Conservation (phyloP, 1,139 yeast species). For the Blastobotrys petasosporus region DNA sequence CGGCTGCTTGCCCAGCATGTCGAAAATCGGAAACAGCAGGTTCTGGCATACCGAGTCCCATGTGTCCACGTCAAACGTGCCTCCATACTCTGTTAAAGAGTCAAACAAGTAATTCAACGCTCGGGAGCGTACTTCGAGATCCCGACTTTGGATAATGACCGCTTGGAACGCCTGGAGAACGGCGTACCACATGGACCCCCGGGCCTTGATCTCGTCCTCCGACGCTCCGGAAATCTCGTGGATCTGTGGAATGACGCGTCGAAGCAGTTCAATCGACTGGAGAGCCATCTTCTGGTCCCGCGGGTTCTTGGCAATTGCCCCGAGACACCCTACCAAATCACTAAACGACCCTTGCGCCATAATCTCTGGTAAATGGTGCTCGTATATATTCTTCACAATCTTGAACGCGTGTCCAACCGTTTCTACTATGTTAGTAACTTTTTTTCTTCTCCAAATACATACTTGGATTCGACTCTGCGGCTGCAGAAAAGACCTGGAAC, state of each 20-base stretch:
- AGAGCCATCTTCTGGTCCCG: slow-evolving; percentile 74
- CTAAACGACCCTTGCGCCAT: slow-evolving; percentile 69
- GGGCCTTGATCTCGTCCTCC: slow-evolving; percentile 16
- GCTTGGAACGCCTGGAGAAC: slow-evolving; percentile 79
- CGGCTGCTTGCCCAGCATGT: slow-evolving; percentile 63
- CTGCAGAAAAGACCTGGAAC: slow-evolving; percentile 65
- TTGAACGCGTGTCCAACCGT: slow-evolving; percentile 3
- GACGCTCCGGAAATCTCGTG: slow-evolving; percentile 12
- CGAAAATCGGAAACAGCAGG: slow-evolving; percentile 84
- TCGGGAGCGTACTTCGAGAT: slow-evolving; percentile 86
- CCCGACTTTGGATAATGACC: slow-evolving; percentile 89
- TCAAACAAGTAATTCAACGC: slow-evolving; percentile 82
- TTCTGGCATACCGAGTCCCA: slow-evolving; percentile 81
- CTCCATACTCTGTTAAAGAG: slow-evolving; percentile 71
- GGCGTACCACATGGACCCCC: slow-evolving; percentile 55
- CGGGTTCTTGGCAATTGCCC: slow-evolving; percentile 79
- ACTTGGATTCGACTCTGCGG: slow-evolving; percentile 38
- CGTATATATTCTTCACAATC: slow-evolving; percentile 38
- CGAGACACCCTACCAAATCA: slow-evolving; percentile 68
- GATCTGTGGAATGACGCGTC: slow-evolving; percentile 54
- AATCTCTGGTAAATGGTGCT: slow-evolving; percentile 57
- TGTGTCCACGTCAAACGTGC: slow-evolving; percentile 61
- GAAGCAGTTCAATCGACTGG: slow-evolving; percentile 73
- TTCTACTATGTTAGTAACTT: background rate
- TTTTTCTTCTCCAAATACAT: slow-evolving; percentile 4